Evolutionary conservation across 176 grass and related monocot genomes (phyloP), one percentile per base, ranked within the genome.

Genomic region (Cenchrus fungigraminus): DNA sequence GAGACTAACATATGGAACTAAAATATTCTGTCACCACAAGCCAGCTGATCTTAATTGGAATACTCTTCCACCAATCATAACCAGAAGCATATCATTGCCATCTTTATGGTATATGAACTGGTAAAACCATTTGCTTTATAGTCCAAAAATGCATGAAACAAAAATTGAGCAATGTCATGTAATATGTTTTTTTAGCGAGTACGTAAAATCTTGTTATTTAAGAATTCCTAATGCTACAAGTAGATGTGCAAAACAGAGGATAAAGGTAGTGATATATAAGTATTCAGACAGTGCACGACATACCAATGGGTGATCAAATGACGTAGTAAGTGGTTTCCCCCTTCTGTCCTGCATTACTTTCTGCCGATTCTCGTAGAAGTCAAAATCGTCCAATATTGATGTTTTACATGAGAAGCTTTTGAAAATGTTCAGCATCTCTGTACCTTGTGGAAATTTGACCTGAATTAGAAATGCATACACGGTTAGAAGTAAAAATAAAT

Each of bases 381-480:
- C 92, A 79, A 97, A 97, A 77, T 97, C 92, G 0, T 97, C 95
- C 80, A 97, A 84, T 86, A 97, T 97, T 76, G 95, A 95, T 29
- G 92, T 97, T 92, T 95, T 94, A 53, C 75, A 84, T 58, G 88
- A 84, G 37, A 92, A 95, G 65, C 82, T 97, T 79, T 93, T 97
- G 87, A 97, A 93, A 91, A 95, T 91, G 57, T 78, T 93, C 53
- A 97, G 71, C 86, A 91, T 97, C 50, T 95, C 95, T 81, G 71
- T 83, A 42, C 95, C 95, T 94, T 91, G 90, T 78, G 87, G 66
- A 91, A 95, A 88, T 65, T 89, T 95, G 53, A 95, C 87, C 95
- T 97, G 87, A 63, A 85, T 74, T 50, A 45, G 20, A 11, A 45
- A 53, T 6, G 11, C 49, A 64, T 86, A 72, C 46, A 73, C 16